These are phyloP conservation scores for Meyerozyma carpophila DNA, from an alignment of 1,139 yeast species.

Conservation along the genomic window DNA sequence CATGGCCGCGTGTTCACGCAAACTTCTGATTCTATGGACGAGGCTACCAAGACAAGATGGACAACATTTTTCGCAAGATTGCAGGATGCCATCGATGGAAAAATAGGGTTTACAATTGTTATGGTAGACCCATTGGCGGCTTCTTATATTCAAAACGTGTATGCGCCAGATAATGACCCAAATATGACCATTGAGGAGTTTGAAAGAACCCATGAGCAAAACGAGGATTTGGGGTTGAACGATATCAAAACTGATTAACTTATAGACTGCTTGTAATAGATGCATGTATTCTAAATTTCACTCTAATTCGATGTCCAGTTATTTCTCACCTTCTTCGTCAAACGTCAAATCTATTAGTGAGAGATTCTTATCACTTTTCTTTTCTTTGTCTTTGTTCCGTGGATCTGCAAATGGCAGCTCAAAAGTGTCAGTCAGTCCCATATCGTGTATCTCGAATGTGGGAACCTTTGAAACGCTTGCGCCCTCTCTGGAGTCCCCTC, in stretches of 20 bases:
- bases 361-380: conserved; percentile 7
- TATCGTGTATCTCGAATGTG: neutral
- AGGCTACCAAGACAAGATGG: conserved; percentile 75
- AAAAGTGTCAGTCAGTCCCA: neutral
- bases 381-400: neutral
- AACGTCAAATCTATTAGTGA: conserved; percentile 18
- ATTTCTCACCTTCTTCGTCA: neutral
- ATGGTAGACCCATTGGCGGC: conserved; percentile 96
- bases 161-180: conserved; percentile 97
- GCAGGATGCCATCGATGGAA: conserved; percentile 80
- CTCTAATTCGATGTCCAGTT: neutral
- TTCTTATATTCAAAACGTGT: conserved; percentile 92
- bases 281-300: neutral
- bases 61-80: conserved; percentile 65
- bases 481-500: neutral
- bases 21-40: conserved; percentile 90
- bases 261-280: neutral
- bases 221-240: conserved; percentile 85
- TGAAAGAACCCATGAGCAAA: conserved; percentile 81
- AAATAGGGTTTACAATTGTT: conserved; percentile 71
- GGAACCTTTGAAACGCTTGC: neutral
- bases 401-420: neutral
- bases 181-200: conserved; percentile 87
- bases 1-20: conserved; percentile 79
- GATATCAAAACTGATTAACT: conserved; percentile 56